A percentile compares a stretch with the other conserved stretches of the same genome.
phyloP scores from a whole-genome alignment of 2,329 filamentous ascomycete genomes.

The Botrytis aclada region DNA sequence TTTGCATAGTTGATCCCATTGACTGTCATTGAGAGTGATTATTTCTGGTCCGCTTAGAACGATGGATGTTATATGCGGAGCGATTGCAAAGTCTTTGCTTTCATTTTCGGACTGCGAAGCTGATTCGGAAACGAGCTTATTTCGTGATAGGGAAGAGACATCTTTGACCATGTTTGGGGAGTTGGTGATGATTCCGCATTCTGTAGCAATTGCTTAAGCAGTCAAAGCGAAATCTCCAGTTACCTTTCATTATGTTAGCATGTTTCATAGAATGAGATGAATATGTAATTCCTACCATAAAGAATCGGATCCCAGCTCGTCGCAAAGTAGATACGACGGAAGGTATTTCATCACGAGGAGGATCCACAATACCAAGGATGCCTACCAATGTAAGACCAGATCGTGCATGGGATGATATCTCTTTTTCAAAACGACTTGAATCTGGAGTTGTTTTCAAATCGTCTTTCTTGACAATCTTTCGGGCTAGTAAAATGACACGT shows the following conservation, averaged over 20 bases:
- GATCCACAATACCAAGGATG: constrained; percentile 55
- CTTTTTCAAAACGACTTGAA: constrained; percentile 49
- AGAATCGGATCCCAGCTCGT: constrained; percentile 65
- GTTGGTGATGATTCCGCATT: constrained; percentile 64
- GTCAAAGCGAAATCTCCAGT: constrained; percentile 75
- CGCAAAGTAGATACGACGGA: constrained; percentile 57
- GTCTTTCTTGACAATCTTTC: constrained; percentile 43
- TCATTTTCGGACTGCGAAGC: background rate
- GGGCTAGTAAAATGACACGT: constrained; percentile 63
- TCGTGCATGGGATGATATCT: constrained; percentile 50
- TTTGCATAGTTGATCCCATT: constrained; percentile 61
- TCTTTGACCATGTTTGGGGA: constrained; percentile 22
- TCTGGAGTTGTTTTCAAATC: constrained; percentile 17
- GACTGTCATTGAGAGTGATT: constrained; percentile 57
- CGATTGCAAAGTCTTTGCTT: background rate
- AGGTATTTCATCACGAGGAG: constrained; percentile 54
- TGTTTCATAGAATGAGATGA: background rate
- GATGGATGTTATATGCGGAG: constrained; percentile 42
- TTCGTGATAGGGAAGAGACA: constrained; percentile 14
- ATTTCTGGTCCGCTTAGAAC: constrained; percentile 64
- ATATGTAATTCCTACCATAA: constrained; percentile 53
- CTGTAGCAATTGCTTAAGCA: constrained; percentile 64
- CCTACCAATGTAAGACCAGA: constrained; percentile 50
- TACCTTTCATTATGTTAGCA: constrained; percentile 27
- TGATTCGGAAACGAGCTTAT: background rate